Evolutionary conservation across 2,329 filamentous ascomycete genomes (phyloP).

Genomic region (Colletotrichum eleusines): DNA sequence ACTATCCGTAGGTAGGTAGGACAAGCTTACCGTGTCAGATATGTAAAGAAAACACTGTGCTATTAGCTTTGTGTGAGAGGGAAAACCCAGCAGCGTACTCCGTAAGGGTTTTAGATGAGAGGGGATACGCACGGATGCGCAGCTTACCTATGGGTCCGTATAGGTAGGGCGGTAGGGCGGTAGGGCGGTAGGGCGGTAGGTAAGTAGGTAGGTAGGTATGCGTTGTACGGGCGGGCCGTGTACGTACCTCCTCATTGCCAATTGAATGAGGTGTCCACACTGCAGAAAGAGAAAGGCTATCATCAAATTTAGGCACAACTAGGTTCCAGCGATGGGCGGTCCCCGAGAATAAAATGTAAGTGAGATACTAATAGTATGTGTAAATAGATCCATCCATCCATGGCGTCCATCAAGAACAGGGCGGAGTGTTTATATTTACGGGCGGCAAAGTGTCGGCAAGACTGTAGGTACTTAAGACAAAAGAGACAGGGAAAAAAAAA

Average conservation of each 20-base stretch:
- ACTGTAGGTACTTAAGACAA: no score
- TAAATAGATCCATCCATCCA: no score
- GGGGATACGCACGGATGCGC: neutral
- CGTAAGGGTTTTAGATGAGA: no score
- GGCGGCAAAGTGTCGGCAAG: neutral
- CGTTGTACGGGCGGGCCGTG: no score
- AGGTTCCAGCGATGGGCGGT: neutral
- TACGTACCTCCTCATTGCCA: neutral
- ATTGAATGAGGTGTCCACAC: neutral
- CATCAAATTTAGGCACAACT: no score
- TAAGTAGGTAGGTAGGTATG: neutral
- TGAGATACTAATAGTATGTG: no score
- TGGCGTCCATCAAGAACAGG: neutral
- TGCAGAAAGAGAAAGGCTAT: neutral
- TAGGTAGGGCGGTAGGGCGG: no score
- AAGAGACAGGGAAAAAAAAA: neutral
- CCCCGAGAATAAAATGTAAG: neutral
- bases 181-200: no score
- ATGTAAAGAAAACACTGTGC: constrained; percentile 1
- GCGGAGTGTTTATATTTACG: neutral
- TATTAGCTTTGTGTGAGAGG: neutral
- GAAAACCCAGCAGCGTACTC: neutral
- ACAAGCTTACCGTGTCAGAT: neutral
- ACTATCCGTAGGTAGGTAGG: no score
- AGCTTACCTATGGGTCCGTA: neutral